Conservation (phyloP, 2,329 filamentous ascomycete species). For the Alternaria solani region DNA sequence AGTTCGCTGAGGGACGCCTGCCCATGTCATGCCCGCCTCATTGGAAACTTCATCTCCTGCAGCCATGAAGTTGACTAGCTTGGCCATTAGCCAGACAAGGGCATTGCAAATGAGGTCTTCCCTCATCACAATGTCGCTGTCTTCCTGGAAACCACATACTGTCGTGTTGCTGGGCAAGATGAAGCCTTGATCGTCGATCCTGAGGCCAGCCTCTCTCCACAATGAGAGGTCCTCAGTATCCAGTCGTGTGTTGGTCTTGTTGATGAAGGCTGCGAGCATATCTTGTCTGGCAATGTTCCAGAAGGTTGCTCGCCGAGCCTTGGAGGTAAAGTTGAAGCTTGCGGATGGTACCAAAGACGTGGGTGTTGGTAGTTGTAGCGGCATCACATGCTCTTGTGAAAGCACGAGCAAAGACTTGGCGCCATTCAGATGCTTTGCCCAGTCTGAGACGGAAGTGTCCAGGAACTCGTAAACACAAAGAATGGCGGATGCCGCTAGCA, state of each 20-base stretch:
- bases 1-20: conserved; percentile 59
- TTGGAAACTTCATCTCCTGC: conserved; percentile 61
- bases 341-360: conserved; percentile 37
- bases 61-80: conserved; percentile 71
- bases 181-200: conserved; percentile 63
- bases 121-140: conserved; percentile 61
- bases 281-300: conserved; percentile 74
- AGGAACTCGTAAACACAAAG: conserved; percentile 73
- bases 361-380: conserved; percentile 54
- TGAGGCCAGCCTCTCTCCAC: conserved; percentile 70
- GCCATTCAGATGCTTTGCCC: conserved; percentile 70
- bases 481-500: conserved; percentile 71
- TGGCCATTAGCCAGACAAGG: conserved; percentile 71
- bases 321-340: conserved; percentile 54
- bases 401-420: conserved; percentile 69
- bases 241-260: conserved; percentile 66
- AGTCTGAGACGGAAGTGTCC: conserved; percentile 69
- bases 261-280: conserved; percentile 70
- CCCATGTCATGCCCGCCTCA: conserved; percentile 50
- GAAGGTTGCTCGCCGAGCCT: conserved; percentile 67
- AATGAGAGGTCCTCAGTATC: conserved; percentile 69
- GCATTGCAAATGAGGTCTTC: conserved; percentile 72
- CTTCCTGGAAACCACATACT: conserved; percentile 52
- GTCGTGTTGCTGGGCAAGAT: conserved; percentile 56
- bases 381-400: conserved; percentile 60